These are phyloP conservation scores for Closterium sp. DNA, from an alignment of 139 green algal species.

Conservation along the genomic window DNA sequence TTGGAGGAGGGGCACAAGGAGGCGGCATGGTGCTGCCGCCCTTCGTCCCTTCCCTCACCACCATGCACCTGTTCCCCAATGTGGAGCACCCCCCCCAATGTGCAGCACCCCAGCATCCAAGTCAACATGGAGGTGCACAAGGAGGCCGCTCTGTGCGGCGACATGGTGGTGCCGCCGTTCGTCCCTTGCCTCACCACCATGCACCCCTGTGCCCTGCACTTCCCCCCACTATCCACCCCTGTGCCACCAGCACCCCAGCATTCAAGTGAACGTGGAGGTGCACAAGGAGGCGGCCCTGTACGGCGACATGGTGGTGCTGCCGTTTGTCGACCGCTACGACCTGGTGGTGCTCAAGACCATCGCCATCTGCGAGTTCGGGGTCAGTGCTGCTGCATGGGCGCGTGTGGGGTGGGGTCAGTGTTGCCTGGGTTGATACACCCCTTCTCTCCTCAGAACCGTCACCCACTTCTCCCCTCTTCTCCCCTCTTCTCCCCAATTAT, in stretches of 20 bases:
- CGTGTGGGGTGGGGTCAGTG: too few species aligned
- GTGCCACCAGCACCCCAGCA: constrained; percentile 34
- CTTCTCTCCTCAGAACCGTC: constrained; percentile 25
- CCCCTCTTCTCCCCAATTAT: background rate
- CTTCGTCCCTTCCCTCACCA: constrained; percentile 9
- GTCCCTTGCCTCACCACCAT: background rate
- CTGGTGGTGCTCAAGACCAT: constrained; percentile 43
- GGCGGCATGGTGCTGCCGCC: constrained; percentile 38
- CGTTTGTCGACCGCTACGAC: constrained; percentile 46
- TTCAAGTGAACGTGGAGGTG: constrained; percentile 41
- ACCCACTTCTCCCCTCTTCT: background rate
- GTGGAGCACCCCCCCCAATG: background rate
- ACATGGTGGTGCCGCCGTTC: constrained; percentile 43
- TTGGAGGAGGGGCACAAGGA: constrained; percentile 27
- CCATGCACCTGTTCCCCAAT: background rate
- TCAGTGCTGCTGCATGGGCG: constrained; percentile 3
- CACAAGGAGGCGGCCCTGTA: constrained; percentile 37
- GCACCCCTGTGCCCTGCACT: too few species aligned
- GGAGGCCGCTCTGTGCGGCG: constrained; percentile 35
- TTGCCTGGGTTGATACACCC: too few species aligned
- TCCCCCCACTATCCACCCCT: background rate
- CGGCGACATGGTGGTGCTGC: constrained; percentile 43
- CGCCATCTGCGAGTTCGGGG: constrained; percentile 44
- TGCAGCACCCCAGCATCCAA: constrained; percentile 37
- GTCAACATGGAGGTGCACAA: constrained; percentile 41